These are phyloP conservation scores for Boletus subcaerulescens DNA, from an alignment of 768 basidiomycete species.

Conservation along the genomic window DNA sequence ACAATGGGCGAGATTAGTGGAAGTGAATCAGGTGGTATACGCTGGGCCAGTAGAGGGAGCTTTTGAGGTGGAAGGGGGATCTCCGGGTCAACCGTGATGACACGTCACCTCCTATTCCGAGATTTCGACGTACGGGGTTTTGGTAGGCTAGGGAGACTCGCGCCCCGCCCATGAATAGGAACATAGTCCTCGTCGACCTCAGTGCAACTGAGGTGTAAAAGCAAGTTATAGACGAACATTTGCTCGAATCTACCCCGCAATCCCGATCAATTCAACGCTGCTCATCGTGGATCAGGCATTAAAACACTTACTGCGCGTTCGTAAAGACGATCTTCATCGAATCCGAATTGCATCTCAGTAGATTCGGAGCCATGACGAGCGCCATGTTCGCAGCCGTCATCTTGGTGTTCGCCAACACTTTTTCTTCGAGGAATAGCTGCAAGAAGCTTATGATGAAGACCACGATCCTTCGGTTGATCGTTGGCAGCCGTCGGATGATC, in stretches of 20 bases:
- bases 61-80: background rate
- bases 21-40: background rate
- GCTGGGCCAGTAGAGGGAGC: background rate
- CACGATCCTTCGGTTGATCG: conserved; percentile 81
- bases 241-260: conserved; percentile 70
- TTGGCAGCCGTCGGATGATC: conserved; percentile 76
- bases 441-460: conserved; percentile 89
- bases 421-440: conserved; percentile 82
- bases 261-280: conserved; percentile 4
- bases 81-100: background rate
- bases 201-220: conserved; percentile 73
- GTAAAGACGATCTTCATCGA: conserved; percentile 89
- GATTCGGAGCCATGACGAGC: conserved; percentile 88
- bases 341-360: conserved; percentile 82
- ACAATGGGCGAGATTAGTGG: background rate
- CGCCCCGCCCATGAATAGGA: conserved; percentile 77
- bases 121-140: conserved; percentile 52
- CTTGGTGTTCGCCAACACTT: conserved; percentile 70
- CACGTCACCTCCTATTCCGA: conserved; percentile 46
- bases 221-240: conserved; percentile 80
- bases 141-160: conserved; percentile 46
- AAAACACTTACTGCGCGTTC: conserved; percentile 78
- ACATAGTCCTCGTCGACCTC: conserved; percentile 75
- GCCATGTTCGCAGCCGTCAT: conserved; percentile 91
- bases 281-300: background rate